Base-by-base conservation (phyloP, 805 yeast species). In the Pichia kluyveri region DNA sequence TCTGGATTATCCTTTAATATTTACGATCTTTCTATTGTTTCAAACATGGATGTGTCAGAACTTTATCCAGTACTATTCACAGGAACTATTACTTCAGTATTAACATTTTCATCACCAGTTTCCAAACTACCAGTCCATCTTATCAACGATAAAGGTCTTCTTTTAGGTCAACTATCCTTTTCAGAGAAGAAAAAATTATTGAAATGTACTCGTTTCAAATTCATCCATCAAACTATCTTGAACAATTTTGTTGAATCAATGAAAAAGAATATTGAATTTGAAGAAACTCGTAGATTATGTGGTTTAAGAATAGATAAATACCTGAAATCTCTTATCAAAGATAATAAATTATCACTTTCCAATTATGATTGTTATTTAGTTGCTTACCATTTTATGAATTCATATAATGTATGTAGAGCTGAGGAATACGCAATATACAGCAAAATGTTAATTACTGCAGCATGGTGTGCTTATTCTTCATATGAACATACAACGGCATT, bases 51-150 rank as follows among this genome's bases (percentile, higher is more conserved):
- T 1, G 49, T 72, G 14, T 46, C 56, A 7, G 64, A 63, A n/a
- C 63, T 69, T 3, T 60, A 63, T 30, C 54, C 55, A 23, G 57
- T 69, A 14, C 45, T 75, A 6, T 65, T 62, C 27, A 56, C 63
- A 38, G 68, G 71, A 17, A 54, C 68, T 12, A 65, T 67, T 28
- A 43, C 59, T 12, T 57, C 60, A 15, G 39, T 74, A 4, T 55
- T 76, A 7, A 51, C 54, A 2, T 76, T 79, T 0, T 56, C 66
- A 14, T 67, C 71, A 27, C 59, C 71, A 2, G 69, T 68, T 51
- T 73, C 73, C 55, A 76, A 76, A 52, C 59, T 73, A 23, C 80
- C 80, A 9, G 71, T 73, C 48, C 70, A 70, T 15, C 57, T 63
- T 9, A 64, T 69, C 1, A 59, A 63, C 37, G 67, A 63, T 12